phyloP scores from a whole-genome alignment of 345 rosid species.

The Eucalyptus marginata region DNA sequence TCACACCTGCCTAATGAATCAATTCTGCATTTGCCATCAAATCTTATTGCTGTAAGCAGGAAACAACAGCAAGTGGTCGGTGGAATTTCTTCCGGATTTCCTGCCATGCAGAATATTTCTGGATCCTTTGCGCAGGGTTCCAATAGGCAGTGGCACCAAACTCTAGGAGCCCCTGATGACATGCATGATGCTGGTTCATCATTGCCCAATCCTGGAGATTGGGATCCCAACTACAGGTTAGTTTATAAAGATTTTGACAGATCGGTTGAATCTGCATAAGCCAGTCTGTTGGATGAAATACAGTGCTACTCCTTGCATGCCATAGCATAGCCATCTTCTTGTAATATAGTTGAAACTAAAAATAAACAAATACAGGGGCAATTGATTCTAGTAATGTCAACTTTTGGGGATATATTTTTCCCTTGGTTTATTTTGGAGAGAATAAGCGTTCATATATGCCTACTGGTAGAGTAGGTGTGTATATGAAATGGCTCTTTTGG shows the following conservation, averaged over 20 bases:
- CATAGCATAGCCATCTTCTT: background rate
- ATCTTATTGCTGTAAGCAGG: slow-evolving; percentile 33
- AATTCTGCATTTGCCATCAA: slow-evolving; percentile 37
- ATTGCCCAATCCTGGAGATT: slow-evolving; percentile 89
- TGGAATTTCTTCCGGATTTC: slow-evolving; percentile 33
- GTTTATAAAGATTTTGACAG: background rate
- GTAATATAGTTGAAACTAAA: background rate
- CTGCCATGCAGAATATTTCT: slow-evolving; percentile 32
- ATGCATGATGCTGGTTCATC: slow-evolving; percentile 40
- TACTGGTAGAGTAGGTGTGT: background rate
- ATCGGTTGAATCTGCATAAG: background rate
- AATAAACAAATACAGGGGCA: background rate
- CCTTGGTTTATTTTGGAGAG: background rate
- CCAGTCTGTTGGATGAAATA: background rate
- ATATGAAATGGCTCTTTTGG: background rate
- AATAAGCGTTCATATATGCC: background rate
- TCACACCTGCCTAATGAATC: slow-evolving; percentile 36
- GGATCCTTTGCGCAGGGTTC: slow-evolving; percentile 27
- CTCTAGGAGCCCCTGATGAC: slow-evolving; percentile 32
- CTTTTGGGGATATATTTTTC: background rate
- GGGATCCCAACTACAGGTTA: slow-evolving; percentile 99
- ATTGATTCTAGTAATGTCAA: background rate
- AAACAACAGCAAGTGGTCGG: slow-evolving; percentile 48
- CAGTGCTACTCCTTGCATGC: background rate
- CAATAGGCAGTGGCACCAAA: slow-evolving; percentile 22